Base-by-base conservation (phyloP, 2,329 filamentous ascomycete species). In the Sporothrix euskadiensis region DNA sequence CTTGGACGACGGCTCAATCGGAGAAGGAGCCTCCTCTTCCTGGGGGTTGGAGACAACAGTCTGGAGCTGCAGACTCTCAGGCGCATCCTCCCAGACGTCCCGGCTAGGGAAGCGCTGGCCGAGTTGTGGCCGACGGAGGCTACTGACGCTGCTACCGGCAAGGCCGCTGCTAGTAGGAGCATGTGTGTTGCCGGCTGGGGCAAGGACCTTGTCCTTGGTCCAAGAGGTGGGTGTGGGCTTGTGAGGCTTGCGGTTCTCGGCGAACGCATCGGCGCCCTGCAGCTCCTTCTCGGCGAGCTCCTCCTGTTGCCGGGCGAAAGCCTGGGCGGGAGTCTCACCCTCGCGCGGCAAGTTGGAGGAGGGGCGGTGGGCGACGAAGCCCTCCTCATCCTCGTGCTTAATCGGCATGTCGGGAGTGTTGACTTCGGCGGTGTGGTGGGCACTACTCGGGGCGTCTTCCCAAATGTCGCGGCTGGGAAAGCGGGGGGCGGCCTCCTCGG, bases 381-480 rank as follows among this genome's bases (percentile, higher is more conserved):
- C 26, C 78, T 80, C 74, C 79, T 79, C 70, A 6, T 73, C 78
- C 14, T 75, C 75, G 26, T 76, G 65, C 30, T 77, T 78, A 41
- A 81, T 83, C 74, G 75, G 81, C 76, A 79, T 83, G 76, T 94
- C 92, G 1, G 94, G 94, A 0, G 93, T 96, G 2, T 91, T 93
- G 8, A 98, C 95, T 74, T 93, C 94, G 3, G 94, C 90, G 47
- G 89, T 91, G 79, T 88, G 89, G 78, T 96, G 90, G 71, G 93
- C 86, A 82, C 94, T 97, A 79, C 90, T 92, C 4, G 97, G 96
- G 0, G 94, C 91, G 81, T 99, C 97, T 83, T 99, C 96, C 96
- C 96, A 99, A 56, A 98, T 89, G 80, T 99, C 96, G 80, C 94
- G 92, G 81, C 94, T 98, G 1, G 96, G 96, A 82, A 99, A 99